These are phyloP conservation scores for Trematosphaeria pertusa DNA, from an alignment of 2,329 filamentous ascomycete species.

Conservation along the genomic window DNA sequence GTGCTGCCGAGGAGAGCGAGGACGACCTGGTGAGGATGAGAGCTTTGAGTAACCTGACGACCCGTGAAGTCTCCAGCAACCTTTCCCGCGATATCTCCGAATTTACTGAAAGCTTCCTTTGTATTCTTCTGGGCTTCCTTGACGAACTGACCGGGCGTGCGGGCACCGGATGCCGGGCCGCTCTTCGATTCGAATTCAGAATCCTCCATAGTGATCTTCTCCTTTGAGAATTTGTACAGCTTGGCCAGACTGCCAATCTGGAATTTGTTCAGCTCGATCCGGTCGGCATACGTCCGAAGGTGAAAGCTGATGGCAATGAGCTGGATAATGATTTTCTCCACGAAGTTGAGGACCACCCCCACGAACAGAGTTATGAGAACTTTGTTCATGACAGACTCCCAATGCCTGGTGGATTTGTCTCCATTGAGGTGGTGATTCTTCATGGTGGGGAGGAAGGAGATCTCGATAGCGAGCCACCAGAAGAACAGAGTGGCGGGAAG, in stretches of 20 bases:
- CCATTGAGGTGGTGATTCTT: conserved; percentile 67
- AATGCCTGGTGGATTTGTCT: conserved; percentile 61
- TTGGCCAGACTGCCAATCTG: conserved; percentile 75
- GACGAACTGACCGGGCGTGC: conserved; percentile 77
- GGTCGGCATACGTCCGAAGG: conserved; percentile 84
- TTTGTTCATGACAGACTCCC: conserved; percentile 84
- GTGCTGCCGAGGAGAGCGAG: conserved; percentile 77
- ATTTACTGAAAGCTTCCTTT: conserved; percentile 75
- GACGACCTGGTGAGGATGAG: conserved; percentile 84
- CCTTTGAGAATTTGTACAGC: conserved; percentile 69
- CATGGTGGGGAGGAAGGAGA: conserved; percentile 86
- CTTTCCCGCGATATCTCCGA: conserved; percentile 83
- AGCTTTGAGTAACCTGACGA: conserved; percentile 69
- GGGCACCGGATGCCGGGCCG: conserved; percentile 63
- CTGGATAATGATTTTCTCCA: conserved; percentile 93
- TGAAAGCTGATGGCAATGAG: conserved; percentile 95
- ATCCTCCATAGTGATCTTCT: conserved; percentile 72
- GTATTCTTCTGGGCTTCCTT: conserved; percentile 75
- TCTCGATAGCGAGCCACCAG: conserved; percentile 86
- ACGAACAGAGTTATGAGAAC: conserved; percentile 87
- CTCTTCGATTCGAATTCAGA: conserved; percentile 71
- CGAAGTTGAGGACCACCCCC: conserved; percentile 77
- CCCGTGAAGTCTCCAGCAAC: conserved; percentile 94
- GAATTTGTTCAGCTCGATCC: conserved; percentile 92
- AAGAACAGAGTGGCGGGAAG: conserved; percentile 86